These are phyloP conservation scores for Curvularia lunata DNA, from an alignment of 2,329 filamentous ascomycete species.

Conservation along the genomic window DNA sequence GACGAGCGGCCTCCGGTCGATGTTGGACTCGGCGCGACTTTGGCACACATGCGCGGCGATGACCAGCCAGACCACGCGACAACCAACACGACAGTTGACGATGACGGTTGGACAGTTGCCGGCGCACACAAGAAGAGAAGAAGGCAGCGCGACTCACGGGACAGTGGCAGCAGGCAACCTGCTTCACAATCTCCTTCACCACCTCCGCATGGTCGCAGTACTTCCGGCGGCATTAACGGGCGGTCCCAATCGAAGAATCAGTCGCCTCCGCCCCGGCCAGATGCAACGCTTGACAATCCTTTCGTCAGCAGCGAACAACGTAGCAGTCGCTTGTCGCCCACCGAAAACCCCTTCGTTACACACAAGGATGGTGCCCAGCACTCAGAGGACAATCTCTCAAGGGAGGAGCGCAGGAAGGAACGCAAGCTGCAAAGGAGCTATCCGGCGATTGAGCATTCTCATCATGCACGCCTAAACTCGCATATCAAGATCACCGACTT, in stretches of 20 bases:
- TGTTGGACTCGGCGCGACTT: slow-evolving; percentile 39
- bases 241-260: neutral
- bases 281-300: slow-evolving; percentile 20
- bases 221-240: neutral
- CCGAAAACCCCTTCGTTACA: slow-evolving; percentile 30
- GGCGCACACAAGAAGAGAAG: slow-evolving; percentile 34
- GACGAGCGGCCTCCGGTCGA: slow-evolving; percentile 28
- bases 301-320: slow-evolving; percentile 23
- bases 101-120: slow-evolving; percentile 41
- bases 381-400: slow-evolving; percentile 16
- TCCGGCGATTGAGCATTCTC: slow-evolving; percentile 57
- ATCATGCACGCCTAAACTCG: slow-evolving; percentile 60
- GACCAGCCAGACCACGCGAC: slow-evolving; percentile 19
- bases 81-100: slow-evolving; percentile 13
- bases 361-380: slow-evolving; percentile 11
- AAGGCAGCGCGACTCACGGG: slow-evolving; percentile 20
- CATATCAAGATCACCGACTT: slow-evolving; percentile 65
- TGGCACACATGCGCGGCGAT: slow-evolving; percentile 35
- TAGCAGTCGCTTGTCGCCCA: slow-evolving; percentile 13
- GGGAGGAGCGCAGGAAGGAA: slow-evolving; percentile 37
- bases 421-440: slow-evolving; percentile 44
- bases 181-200: slow-evolving; percentile 11
- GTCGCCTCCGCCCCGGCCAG: neutral
- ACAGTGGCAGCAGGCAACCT: slow-evolving; percentile 7
- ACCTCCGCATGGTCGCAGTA: neutral